Evolutionary conservation across 1,139 yeast species (phyloP), one percentile per base, ranked within the genome.

Genomic region (Lodderomyces elongisporus): DNA sequence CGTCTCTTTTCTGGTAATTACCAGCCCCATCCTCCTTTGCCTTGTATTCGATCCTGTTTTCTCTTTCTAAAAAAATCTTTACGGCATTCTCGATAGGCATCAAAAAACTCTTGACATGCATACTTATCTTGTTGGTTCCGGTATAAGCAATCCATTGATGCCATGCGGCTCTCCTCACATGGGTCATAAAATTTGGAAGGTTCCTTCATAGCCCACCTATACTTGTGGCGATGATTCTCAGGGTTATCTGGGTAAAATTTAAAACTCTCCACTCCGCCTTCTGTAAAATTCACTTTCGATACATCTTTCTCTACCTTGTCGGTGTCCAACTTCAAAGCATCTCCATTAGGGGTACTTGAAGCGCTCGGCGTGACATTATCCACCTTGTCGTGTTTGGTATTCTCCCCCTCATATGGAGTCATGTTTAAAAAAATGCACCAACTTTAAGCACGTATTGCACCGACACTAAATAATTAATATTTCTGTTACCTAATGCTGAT

Each of bases 121-220:
- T 75, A 72, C 43, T 80, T 75, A 42, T 74, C 79, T 43, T 85
- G 91, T 48, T 81, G 89, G 49, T 83, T 75, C 49, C 87, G 75
- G 41, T 80, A 58, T 52, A 91, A 65, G 48, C 98, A 91, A 44
- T 74, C 76, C 47, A 88, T 65, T 23, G 95, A 84, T 72, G 94
- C 91, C 53, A 79, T 81, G 15, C 96, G 71, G 28, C 94, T 82
- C 51, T 87, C 89, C 37, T 81, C 84, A 57, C 98, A 91, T 1
- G 98, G 97, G 52, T 91, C 96, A 51, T 83, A 89, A 55, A 72
- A 91, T 54, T 82, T 78, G 5, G 95, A 80, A 2, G 95, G 84
- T 28, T 76, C 88, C 49, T 89, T 88, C 54, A 67, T 60, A 4
- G 72, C 57, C 66, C 80, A 80, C 37, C 72, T 62, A 43, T 75